Evolutionary conservation across 1,139 yeast species (phyloP).

Genomic region (Kodamaea alishanica): DNA sequence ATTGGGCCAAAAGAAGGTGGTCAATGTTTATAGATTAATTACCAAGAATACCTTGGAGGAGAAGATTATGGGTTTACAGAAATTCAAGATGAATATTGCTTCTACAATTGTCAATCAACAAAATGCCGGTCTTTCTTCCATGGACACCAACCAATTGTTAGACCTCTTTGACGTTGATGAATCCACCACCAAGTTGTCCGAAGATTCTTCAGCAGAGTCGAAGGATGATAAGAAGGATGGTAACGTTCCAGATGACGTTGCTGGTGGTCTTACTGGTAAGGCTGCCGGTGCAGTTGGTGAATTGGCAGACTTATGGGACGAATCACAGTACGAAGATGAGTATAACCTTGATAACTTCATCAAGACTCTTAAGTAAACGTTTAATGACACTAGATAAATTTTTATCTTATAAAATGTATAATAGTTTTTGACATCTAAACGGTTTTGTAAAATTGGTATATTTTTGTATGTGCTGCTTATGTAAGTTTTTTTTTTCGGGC

Average conservation of each 20-base stretch:
- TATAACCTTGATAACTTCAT: constrained; percentile 91
- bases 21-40: constrained; percentile 87
- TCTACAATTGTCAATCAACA: constrained; percentile 95
- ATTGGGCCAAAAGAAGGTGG: constrained; percentile 96
- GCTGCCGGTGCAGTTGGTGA: constrained; percentile 79
- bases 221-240: constrained; percentile 30
- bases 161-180: constrained; percentile 83
- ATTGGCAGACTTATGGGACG: constrained; percentile 95
- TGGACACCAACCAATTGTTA: constrained; percentile 93
- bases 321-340: constrained; percentile 92
- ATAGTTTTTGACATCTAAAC: not conserved
- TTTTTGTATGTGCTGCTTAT: not conserved
- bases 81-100: constrained; percentile 96
- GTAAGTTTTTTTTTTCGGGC: not conserved
- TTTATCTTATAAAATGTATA: not conserved
- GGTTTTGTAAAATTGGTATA: not conserved
- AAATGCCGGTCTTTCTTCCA: constrained; percentile 87
- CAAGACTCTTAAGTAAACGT: constrained; percentile 58
- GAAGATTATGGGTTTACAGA: constrained; percentile 96
- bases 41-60: constrained; percentile 94
- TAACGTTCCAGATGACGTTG: constrained; percentile 50
- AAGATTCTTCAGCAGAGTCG: constrained; percentile 20
- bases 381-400: not conserved
- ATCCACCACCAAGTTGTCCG: constrained; percentile 39
- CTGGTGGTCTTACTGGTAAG: constrained; percentile 58